A percentile compares a stretch with the other conserved stretches of the same genome.
phyloP scores from a whole-genome alignment of 257 asterid genomes.

The Ocimum tenuiflorum region DNA sequence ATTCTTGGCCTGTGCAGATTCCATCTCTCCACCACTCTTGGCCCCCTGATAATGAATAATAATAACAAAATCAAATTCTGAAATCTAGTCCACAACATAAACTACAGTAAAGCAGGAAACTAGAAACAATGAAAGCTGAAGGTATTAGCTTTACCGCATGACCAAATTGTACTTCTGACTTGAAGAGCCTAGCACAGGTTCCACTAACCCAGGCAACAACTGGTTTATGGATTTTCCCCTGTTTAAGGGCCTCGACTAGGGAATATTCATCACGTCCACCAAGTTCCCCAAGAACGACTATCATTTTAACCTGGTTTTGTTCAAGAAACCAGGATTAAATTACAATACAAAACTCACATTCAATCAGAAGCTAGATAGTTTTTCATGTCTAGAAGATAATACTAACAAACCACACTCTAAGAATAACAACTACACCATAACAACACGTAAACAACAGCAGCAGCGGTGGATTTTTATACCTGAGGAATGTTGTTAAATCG shows the following conservation, averaged over 20 bases:
- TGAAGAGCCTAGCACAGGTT: constrained; percentile 93
- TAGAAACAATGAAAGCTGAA: neutral
- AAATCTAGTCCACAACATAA: constrained; percentile 9
- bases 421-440: neutral
- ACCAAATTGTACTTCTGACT: constrained; percentile 99
- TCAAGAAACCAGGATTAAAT: constrained; percentile 17
- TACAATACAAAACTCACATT: neutral
- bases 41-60: constrained; percentile 54
- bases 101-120: neutral
- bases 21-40: constrained; percentile 99
- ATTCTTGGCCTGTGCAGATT: constrained; percentile 98
- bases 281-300: constrained; percentile 97
- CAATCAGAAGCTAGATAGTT: neutral
- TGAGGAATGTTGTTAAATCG: constrained; percentile 97
- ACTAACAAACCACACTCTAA: neutral
- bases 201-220: constrained; percentile 99
- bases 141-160: constrained; percentile 75
- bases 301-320: constrained; percentile 66
- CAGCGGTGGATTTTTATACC: constrained; percentile 36
- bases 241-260: constrained; percentile 91
- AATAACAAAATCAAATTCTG: constrained; percentile 16
- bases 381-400: neutral
- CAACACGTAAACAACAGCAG: neutral
- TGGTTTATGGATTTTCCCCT: constrained; percentile 88
- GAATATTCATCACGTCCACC: constrained; percentile 99